Base-by-base conservation (phyloP, 2,329 filamentous ascomycete species). In the Pleochaeta shiraiana region DNA sequence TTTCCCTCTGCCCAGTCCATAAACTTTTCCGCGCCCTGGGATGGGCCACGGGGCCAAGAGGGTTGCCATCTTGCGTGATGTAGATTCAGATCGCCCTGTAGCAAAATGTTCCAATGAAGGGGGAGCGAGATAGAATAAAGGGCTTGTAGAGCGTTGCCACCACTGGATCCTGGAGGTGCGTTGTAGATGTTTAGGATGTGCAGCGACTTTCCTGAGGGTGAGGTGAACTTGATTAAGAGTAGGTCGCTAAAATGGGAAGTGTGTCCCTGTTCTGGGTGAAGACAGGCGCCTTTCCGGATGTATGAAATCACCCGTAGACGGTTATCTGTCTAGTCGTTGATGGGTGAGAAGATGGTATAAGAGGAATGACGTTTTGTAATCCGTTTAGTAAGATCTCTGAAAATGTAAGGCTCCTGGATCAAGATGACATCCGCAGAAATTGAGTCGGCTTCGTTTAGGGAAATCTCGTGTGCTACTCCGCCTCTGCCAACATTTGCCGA, bases 171-270 rank as follows among this genome's bases (percentile, higher is more conserved):
- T 63, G 39, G 24, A 28, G 60, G 60, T 2, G 37, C 37, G 26
- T 45, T 63, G 60, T 63, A 63, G n/a, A 63, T 45, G 34, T 45
- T 63, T 9, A 63, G 11, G 5, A 63, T 39, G 11, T 63, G 26
- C 19, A 60, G 30, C 19, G 24, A n/a, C 28, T 55, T 55, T 7
- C 50, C 50, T 6, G 21, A 55, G 24, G 28, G 50, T 24, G 50
- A 55, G 7, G n/a, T 11, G 19, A 55, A 11, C 7, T 24, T 5
- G 19, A 55, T 14, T 26, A 55, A 19, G 7, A 55, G 50, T 31
- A 30, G 12, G 28, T 55, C 14, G 9, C n/a, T 30, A 11, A 24
- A 55, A 19, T 26, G 50, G 26, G 6, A 12, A 6, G 50, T 55
- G 24, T 55, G 19, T 26, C 14, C 7, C 19, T 55, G 50, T 55